Percentiles rank a stretch among this genome's conserved stretches.
These are phyloP conservation scores for Suillus americanus DNA, from an alignment of 768 basidiomycete species.

Conservation along the genomic window DNA sequence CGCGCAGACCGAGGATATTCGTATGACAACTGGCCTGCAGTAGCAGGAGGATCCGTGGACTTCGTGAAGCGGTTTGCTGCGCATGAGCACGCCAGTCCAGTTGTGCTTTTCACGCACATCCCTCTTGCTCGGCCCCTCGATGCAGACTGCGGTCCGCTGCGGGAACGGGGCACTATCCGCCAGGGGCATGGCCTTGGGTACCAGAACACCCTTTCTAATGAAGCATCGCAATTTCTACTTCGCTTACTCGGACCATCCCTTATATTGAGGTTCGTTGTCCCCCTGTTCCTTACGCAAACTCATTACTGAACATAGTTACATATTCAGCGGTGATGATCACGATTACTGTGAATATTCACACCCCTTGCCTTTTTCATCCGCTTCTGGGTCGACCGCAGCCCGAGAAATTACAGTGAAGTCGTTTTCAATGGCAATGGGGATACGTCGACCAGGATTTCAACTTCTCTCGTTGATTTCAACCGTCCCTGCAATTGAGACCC, in stretches of 20 bases:
- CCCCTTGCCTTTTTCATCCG: constrained; percentile 23
- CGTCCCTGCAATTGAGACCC: constrained; percentile 22
- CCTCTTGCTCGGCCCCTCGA: constrained; percentile 77
- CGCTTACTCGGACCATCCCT: constrained; percentile 60
- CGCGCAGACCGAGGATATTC: constrained; percentile 41
- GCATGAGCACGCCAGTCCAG: constrained; percentile 37
- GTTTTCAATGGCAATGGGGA: constrained; percentile 87
- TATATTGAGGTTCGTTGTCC: constrained; percentile 64
- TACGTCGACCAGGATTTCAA: constrained; percentile 85
- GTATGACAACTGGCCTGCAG: constrained; percentile 48
- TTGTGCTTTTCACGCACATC: constrained; percentile 84
- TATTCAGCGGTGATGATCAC: constrained; percentile 84
- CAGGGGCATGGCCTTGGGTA: constrained; percentile 79
- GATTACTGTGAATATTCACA: constrained; percentile 88
- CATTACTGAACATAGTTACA: constrained; percentile 12
- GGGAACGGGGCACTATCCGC: constrained; percentile 73
- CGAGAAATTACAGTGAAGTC: constrained; percentile 88
- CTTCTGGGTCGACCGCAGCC: constrained; percentile 29
- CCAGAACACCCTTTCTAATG: constrained; percentile 76
- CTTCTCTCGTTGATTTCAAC: constrained; percentile 70
- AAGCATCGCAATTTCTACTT: constrained; percentile 67
- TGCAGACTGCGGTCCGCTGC: constrained; percentile 70
- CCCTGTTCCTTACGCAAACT: background rate
- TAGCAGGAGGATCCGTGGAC: constrained; percentile 51
- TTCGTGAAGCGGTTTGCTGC: constrained; percentile 46